phyloP scores from a whole-genome alignment of 2,329 filamentous ascomycete species.

The Fusarium duplospermum region DNA sequence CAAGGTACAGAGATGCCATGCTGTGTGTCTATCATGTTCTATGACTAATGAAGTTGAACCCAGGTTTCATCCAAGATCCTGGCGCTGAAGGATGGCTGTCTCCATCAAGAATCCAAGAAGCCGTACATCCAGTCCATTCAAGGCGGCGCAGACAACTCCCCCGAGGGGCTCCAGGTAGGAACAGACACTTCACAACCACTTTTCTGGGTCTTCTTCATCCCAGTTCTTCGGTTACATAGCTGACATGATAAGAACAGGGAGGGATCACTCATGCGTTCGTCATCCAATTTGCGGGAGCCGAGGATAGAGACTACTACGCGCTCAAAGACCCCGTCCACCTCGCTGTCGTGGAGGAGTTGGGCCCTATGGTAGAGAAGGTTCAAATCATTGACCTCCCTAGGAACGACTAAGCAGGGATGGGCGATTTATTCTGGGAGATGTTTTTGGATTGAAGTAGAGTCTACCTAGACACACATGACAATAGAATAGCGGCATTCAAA shows the following conservation, averaged over 20 bases:
- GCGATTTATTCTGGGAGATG: not conserved
- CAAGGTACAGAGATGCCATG: not conserved
- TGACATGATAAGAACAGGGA: not conserved
- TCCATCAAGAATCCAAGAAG: not conserved
- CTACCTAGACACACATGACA: not conserved
- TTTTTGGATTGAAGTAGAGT: not conserved
- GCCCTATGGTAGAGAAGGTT: slow-evolving; percentile 60
- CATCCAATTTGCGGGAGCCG: slow-evolving; percentile 68
- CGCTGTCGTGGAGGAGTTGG: slow-evolving; percentile 65
- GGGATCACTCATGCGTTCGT: not conserved
- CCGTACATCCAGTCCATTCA: not conserved
- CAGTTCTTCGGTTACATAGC: not conserved
- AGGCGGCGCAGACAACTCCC: not conserved
- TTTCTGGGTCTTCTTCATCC: no score
- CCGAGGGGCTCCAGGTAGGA: not conserved
- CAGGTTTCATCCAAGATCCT: not conserved
- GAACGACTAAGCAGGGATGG: not conserved
- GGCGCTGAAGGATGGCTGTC: not conserved
- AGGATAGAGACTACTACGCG: slow-evolving; percentile 77
- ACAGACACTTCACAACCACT: no score
- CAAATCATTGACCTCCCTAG: slow-evolving; percentile 67
- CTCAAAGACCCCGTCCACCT: slow-evolving; percentile 72
- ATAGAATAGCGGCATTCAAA: not conserved
- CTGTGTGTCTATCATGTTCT: not conserved
- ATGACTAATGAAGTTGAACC: not conserved